Conservation (phyloP, 2,329 filamentous ascomycete species). For the Clonostachys rhizophaga region DNA sequence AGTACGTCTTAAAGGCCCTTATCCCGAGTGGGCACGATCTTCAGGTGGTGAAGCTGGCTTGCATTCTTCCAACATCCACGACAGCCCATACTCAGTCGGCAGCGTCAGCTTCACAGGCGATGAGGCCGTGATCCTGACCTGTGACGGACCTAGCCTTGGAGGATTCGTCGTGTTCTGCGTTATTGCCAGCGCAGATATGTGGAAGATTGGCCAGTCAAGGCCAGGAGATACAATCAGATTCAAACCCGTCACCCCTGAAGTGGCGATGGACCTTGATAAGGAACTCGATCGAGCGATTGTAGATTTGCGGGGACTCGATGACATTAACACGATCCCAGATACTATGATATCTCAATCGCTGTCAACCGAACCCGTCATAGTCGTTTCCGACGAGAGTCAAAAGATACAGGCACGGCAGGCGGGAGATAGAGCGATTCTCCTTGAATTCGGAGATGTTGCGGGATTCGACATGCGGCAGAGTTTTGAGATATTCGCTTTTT, state of each 20-base stretch:
- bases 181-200: conserved; percentile 29
- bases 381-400: not conserved
- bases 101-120: conserved; percentile 37
- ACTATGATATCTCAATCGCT: too few species aligned
- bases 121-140: conserved; percentile 28
- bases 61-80: conserved; percentile 35
- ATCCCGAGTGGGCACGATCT: conserved; percentile 26
- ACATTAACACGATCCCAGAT: not conserved
- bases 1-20: conserved; percentile 28
- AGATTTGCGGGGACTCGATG: not conserved
- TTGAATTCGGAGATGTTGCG: conserved; percentile 21
- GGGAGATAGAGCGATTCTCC: conserved; percentile 23
- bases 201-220: conserved; percentile 33
- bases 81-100: conserved; percentile 30
- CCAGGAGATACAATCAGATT: conserved; percentile 30
- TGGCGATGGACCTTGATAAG: conserved; percentile 14
- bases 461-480: conserved; percentile 23
- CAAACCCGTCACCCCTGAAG: conserved; percentile 15
- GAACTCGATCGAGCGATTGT: conserved; percentile 13
- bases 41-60: conserved; percentile 29
- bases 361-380: not conserved
- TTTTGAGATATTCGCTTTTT: conserved; percentile 24
- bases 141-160: conserved; percentile 33
- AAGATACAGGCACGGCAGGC: conserved; percentile 15
- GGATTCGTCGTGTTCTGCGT: conserved; percentile 32